Percentiles rank a stretch among this genome's conserved stretches.
Conservation (phyloP, 2,329 filamentous ascomycete species). For the Diaporthe longicolla region DNA sequence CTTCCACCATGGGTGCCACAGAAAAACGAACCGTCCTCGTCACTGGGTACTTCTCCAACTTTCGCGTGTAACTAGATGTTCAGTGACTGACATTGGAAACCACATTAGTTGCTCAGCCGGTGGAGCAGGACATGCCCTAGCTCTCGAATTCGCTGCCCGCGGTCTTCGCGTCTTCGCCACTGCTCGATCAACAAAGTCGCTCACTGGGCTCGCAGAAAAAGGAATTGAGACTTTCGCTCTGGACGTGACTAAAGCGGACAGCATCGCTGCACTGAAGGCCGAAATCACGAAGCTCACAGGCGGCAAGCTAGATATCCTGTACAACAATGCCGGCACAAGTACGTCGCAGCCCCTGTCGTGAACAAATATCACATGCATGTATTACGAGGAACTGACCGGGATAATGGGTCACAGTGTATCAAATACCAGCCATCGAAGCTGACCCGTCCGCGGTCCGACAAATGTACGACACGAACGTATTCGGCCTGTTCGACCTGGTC, state of each 20-base stretch:
- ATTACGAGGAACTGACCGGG: not conserved
- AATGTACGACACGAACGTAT: not conserved
- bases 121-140: not conserved
- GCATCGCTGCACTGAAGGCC: not conserved
- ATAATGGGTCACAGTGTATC: not conserved
- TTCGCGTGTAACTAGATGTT: not conserved
- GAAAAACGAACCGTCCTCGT: not conserved
- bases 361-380: not conserved
- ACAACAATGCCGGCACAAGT: not conserved
- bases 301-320: not conserved
- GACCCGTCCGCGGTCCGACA: not conserved
- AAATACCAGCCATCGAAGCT: not conserved
- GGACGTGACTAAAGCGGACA: not conserved
- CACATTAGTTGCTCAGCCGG: not conserved
- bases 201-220: not conserved
- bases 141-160: not conserved
- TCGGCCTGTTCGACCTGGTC: not conserved
- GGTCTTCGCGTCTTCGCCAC: not conserved
- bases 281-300: not conserved
- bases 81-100: not conserved
- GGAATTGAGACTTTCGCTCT: not conserved
- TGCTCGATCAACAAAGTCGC: not conserved
- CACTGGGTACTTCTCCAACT: not conserved
- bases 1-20: not conserved
- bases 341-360: not conserved